Conservation (phyloP, 2,329 filamentous ascomycete species). For the Chrysoporthe deuterocubensis region DNA sequence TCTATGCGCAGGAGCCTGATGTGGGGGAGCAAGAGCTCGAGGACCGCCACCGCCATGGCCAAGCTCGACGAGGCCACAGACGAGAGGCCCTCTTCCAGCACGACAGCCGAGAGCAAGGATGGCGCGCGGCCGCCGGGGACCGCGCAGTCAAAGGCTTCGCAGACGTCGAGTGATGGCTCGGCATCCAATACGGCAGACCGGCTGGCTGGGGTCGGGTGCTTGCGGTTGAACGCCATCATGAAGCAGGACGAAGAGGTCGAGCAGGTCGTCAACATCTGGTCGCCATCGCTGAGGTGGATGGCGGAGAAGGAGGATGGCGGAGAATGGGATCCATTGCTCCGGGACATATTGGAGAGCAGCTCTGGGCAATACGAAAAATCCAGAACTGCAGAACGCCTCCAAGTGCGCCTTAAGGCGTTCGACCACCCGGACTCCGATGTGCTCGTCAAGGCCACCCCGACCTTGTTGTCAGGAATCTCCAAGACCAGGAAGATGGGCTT, state of each 20-base stretch:
- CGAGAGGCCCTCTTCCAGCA: constrained; percentile 40
- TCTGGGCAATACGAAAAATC: constrained; percentile 78
- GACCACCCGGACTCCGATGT: constrained; percentile 75
- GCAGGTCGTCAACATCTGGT: constrained; percentile 78
- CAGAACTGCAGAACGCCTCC: constrained; percentile 73
- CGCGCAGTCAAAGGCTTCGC: constrained; percentile 54
- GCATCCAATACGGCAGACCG: constrained; percentile 61
- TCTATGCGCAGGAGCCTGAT: constrained; percentile 67
- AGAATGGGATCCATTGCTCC: constrained; percentile 75
- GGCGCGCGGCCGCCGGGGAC: constrained; percentile 56
- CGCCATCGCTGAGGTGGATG: constrained; percentile 58
- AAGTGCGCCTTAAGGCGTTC: constrained; percentile 80
- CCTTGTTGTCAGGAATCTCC: constrained; percentile 77
- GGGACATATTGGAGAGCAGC: constrained; percentile 72
- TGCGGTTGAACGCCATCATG: constrained; percentile 77
- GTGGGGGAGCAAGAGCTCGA: constrained; percentile 66
- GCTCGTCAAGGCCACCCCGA: constrained; percentile 85
- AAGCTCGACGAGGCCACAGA: constrained; percentile 61
- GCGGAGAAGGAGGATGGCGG: constrained; percentile 63
- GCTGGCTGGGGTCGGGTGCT: constrained; percentile 75
- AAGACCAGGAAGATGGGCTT: constrained; percentile 92
- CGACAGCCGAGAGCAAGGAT: constrained; percentile 49
- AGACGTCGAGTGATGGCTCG: constrained; percentile 41
- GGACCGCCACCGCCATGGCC: constrained; percentile 58
- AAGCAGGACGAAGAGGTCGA: constrained; percentile 74